These are phyloP conservation scores for Silene latifolia DNA, from an alignment of 148 eudicot species.

Conservation along the genomic window DNA sequence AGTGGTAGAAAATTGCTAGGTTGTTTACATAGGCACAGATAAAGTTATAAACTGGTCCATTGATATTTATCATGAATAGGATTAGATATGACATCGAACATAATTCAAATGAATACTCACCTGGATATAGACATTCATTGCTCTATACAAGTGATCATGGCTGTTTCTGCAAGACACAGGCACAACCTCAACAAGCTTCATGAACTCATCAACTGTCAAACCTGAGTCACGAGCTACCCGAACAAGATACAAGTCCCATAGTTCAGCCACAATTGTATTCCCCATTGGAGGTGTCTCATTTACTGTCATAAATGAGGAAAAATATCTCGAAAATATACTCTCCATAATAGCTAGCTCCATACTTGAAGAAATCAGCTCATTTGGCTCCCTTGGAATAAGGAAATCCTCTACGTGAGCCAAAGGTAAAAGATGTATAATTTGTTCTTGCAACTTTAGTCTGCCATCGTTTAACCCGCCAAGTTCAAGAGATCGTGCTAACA, in stretches of 20 bases:
- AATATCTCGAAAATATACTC: slow-evolving; percentile 49
- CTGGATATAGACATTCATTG: slow-evolving; percentile 53
- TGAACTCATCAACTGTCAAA: slow-evolving; percentile 44
- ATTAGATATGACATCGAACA: neutral
- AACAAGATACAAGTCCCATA: slow-evolving; percentile 74
- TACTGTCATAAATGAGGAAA: slow-evolving; percentile 37
- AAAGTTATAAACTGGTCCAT: neutral
- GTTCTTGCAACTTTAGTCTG: slow-evolving; percentile 41
- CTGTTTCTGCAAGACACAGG: slow-evolving; percentile 58
- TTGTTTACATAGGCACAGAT: neutral
- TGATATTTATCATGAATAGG: neutral
- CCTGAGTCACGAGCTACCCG: slow-evolving; percentile 44
- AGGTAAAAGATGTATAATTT: slow-evolving; percentile 52
- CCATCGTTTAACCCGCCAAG: slow-evolving; percentile 39
- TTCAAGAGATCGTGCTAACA: slow-evolving; percentile 55
- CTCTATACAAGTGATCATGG: slow-evolving; percentile 78
- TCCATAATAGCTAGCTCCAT: slow-evolving; percentile 52
- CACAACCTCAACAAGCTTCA: slow-evolving; percentile 58
- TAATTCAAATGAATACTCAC: slow-evolving; percentile 33
- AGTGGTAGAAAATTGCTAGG: too few species aligned
- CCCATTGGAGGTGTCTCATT: slow-evolving; percentile 33
- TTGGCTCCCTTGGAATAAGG: slow-evolving; percentile 34
- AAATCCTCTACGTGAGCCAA: slow-evolving; percentile 71
- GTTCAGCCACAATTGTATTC: slow-evolving; percentile 53
- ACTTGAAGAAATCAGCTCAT: slow-evolving; percentile 29